Evolutionary conservation across 345 rosid species (phyloP).

Genomic region (Gossypium arboreum): DNA sequence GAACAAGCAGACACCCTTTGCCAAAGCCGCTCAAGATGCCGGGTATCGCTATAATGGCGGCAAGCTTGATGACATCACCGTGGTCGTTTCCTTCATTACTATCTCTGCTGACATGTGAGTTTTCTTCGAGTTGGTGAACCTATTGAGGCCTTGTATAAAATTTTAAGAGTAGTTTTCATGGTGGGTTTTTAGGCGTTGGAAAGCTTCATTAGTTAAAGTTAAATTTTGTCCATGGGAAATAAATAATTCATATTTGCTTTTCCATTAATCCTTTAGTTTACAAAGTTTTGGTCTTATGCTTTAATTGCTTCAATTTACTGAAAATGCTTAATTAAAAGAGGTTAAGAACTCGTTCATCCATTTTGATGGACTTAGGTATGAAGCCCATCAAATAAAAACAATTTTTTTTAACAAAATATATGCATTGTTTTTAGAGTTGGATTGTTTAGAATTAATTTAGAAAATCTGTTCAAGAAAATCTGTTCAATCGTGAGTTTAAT

Average conservation of each 20-base stretch:
- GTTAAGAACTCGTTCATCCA: too few species aligned
- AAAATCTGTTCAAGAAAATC: too few species aligned
- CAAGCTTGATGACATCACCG: slow-evolving; percentile 95
- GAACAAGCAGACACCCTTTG: slow-evolving; percentile 79
- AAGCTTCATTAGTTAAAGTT: background rate
- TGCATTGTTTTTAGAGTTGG: too few species aligned
- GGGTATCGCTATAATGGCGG: slow-evolving; percentile 88
- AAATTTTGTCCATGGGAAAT: background rate
- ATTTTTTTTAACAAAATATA: too few species aligned
- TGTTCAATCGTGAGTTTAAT: too few species aligned
- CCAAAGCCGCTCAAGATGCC: slow-evolving; percentile 87
- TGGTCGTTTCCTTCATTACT: slow-evolving; percentile 73
- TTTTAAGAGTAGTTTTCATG: background rate
- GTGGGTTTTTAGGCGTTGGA: background rate
- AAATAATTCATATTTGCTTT: background rate
- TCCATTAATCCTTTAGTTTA: background rate
- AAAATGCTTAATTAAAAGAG: background rate
- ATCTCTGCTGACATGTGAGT: slow-evolving; percentile 7
- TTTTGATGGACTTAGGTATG: too few species aligned
- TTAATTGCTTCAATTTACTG: background rate
- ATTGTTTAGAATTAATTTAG: too few species aligned
- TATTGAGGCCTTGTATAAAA: background rate
- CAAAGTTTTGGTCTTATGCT: slow-evolving; percentile 19
- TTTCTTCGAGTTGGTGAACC: background rate
- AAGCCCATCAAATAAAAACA: too few species aligned